Evolutionary conservation across 805 yeast genomes (phyloP).

Genomic region (Candida coquimbonensis): DNA sequence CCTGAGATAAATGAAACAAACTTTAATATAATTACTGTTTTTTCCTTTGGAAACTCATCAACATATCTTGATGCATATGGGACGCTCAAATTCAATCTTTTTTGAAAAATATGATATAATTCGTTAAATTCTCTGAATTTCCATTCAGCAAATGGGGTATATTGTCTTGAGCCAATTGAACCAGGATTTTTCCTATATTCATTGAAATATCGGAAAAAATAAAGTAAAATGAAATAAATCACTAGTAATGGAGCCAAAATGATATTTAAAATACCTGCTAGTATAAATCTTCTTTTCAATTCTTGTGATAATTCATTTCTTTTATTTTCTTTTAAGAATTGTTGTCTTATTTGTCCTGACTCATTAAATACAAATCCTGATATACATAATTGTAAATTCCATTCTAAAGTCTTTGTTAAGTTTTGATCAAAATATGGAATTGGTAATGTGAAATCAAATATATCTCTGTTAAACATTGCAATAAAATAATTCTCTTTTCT

Average conservation of each 20-base stretch:
- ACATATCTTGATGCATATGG: conserved; percentile 79
- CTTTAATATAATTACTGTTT: conserved; percentile 44
- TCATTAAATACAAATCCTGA: conserved; percentile 80
- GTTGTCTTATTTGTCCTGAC: conserved; percentile 72
- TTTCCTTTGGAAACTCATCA: conserved; percentile 86
- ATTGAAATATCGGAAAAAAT: conserved; percentile 86
- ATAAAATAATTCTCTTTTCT: conserved; percentile 90
- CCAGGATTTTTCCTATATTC: conserved; percentile 89
- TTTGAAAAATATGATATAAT: conserved; percentile 78
- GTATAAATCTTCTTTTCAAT: conserved; percentile 67
- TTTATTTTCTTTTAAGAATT: conserved; percentile 63
- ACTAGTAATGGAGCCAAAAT: conserved; percentile 82
- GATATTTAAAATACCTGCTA: conserved; percentile 83
- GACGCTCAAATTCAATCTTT: conserved; percentile 68
- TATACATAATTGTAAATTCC: conserved; percentile 88
- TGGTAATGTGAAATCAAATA: conserved; percentile 61
- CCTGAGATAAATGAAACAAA: conserved; percentile 76
- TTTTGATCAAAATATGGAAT: conserved; percentile 36
- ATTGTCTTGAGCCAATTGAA: conserved; percentile 74
- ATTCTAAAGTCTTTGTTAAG: conserved; percentile 83
- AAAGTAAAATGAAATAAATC: conserved; percentile 70
- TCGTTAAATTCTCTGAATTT: conserved; percentile 91
- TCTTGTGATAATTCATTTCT: conserved; percentile 62
- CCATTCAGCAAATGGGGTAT: conserved; percentile 95
- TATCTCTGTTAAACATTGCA: conserved; percentile 75